Evolutionary conservation across 805 yeast species (phyloP), one percentile per base, ranked within the genome.

Genomic region (Ascoidea asiatica): DNA sequence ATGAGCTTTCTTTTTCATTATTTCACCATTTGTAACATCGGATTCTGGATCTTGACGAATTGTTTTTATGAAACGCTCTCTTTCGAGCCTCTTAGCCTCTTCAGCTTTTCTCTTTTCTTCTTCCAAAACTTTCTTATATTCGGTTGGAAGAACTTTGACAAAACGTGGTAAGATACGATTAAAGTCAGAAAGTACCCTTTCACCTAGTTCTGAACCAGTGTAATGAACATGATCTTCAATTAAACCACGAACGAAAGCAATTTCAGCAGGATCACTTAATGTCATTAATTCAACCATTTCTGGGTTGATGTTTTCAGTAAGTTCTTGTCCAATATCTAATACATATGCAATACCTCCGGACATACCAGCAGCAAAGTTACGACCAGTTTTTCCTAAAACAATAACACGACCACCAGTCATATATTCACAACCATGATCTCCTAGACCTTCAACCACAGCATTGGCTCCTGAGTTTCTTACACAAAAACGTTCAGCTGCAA

Each of bases 321-420:
- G 89, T 60, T 88, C 96, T 60, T 89, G 95, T 50, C 59, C 97
- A 70, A 90, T 84, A 56, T 89, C 95, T 55, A 90, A 72, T 48
- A 94, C 97, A 59, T 90, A 90, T 15, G 96, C 95, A 63, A 92
- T 90, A 77, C 98, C 98, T 66, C 98, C 98, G 55, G 97, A 89
- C 83, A 92, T 92, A 71, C 98, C 98, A 46, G 98, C 95, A 48
- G 72, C 72, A 49, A 84, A 84, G 70, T 88, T 81, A 51, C 97
- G 78, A 47, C 95, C 97, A 56, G 95, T 85, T 48, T 79, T 67
- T 41, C 97, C 95, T 53, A 90, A 74, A 41, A 90, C 88, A 59
- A 90, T 87, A 50, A 92, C 95, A 56, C 97, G 79, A 61, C 98
- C 98, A 63, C 98, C 97, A 54, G 97, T 89, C 98, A 90, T 90